These are phyloP conservation scores for Nannizziopsis barbatae DNA, from an alignment of 2,329 filamentous ascomycete species.

Conservation along the genomic window DNA sequence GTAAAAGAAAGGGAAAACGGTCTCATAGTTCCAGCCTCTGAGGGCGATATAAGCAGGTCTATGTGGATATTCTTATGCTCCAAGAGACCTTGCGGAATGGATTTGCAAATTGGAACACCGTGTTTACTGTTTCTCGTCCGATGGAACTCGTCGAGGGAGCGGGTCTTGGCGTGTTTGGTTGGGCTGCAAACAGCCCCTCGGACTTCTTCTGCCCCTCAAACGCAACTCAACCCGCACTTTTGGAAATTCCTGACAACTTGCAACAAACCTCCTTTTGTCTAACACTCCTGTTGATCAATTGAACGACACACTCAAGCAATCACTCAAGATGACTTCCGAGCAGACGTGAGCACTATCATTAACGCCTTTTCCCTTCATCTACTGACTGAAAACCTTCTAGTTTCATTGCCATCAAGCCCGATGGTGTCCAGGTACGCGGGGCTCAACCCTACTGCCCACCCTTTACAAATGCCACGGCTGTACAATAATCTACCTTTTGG, in stretches of 20 bases:
- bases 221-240: constrained; percentile 6
- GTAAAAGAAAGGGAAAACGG: too few relatives aligned
- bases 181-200: too few relatives aligned
- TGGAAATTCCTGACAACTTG: background rate
- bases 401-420: constrained; percentile 99
- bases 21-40: background rate
- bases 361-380: background rate
- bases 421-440: constrained; percentile 86
- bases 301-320: background rate
- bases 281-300: background rate
- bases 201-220: constrained; percentile 1
- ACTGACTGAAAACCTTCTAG: constrained; percentile 38
- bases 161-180: too few relatives aligned
- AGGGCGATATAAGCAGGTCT: too few relatives aligned
- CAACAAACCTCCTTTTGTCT: background rate
- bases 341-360: background rate
- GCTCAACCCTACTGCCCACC: background rate
- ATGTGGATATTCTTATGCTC: background rate
- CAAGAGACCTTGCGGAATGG: background rate
- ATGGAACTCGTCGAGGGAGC: background rate
- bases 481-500: background rate
- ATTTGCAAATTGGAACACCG: background rate
- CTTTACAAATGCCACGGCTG: background rate
- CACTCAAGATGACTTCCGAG: constrained; percentile 7
- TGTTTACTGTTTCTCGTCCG: background rate